A percentile compares a stretch with the other conserved stretches of the same genome.
Evolutionary conservation across 805 yeast genomes (phyloP).

Genomic region (Candida endomychidarum): DNA sequence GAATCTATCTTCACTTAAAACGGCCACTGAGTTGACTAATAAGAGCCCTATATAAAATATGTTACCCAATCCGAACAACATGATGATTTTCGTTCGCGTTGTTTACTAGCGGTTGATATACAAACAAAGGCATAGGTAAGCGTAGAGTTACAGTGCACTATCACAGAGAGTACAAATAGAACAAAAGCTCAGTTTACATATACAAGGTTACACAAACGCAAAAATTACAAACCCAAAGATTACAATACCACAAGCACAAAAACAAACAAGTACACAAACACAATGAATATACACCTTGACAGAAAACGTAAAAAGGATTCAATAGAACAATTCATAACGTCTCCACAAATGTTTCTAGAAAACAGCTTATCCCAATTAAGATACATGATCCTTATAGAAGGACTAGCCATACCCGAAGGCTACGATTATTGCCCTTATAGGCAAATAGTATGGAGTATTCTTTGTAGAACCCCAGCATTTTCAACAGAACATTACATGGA

Average conservation of each 20-base stretch:
- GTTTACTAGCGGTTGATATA: no score
- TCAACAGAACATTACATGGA: slow-evolving; percentile 55
- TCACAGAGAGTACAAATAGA: no score
- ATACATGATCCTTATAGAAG: slow-evolving; percentile 43
- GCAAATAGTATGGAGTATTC: slow-evolving; percentile 76
- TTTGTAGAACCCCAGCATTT: slow-evolving; percentile 61
- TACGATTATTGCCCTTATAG: slow-evolving; percentile 65
- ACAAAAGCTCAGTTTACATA: no score
- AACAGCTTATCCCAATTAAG: slow-evolving; percentile 35
- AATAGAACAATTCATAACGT: slow-evolving; percentile 38
- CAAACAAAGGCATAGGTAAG: no score
- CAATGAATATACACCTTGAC: neutral
- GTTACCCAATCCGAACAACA: slow-evolving; percentile 62
- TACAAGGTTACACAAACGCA: neutral
- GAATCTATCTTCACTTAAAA: slow-evolving; percentile 77
- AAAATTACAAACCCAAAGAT: neutral
- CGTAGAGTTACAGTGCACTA: no score
- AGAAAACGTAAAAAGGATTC: slow-evolving; percentile 32
- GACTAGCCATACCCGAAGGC: slow-evolving; percentile 40
- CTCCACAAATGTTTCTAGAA: slow-evolving; percentile 35
- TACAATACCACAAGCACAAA: no score
- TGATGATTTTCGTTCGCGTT: slow-evolving; percentile 9
- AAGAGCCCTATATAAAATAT: slow-evolving; percentile 57
- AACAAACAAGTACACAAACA: no score
- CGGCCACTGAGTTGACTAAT: slow-evolving; percentile 72